A percentile compares a stretch with the other conserved stretches of the same genome.
These are phyloP conservation scores for Trichosporon asahii DNA, from an alignment of 1,284 basidiomycete species.

Conservation along the genomic window DNA sequence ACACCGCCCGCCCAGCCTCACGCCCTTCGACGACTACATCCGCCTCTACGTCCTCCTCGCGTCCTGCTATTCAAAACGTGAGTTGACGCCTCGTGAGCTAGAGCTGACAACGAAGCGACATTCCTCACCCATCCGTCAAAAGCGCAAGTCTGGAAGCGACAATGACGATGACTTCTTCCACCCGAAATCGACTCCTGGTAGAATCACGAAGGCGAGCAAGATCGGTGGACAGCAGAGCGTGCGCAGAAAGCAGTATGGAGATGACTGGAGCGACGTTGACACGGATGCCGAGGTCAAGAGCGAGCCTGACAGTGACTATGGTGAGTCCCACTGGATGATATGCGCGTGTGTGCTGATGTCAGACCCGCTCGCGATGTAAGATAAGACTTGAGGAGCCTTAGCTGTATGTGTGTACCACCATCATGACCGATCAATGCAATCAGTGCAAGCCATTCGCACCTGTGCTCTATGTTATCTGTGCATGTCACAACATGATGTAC, in stretches of 20 bases:
- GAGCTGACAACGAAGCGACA: not conserved
- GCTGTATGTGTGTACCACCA: constrained; percentile 7
- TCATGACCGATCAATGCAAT: not conserved
- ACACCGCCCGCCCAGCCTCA: not conserved
- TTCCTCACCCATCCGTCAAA: not conserved
- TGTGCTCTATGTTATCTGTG: constrained; percentile 4
- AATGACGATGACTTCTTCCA: not conserved
- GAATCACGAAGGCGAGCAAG: not conserved
- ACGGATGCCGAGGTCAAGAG: constrained; percentile 15
- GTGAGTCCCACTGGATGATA: not conserved
- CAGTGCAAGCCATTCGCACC: not conserved
- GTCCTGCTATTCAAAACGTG: not conserved
- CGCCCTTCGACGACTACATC: not conserved
- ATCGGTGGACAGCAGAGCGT: not conserved
- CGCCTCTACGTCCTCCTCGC: not conserved
- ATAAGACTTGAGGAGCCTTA: too few relatives aligned
- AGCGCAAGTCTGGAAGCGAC: constrained; percentile 5
- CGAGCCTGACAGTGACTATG: constrained; percentile 17
- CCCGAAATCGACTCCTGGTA: not conserved
- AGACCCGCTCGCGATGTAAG: constrained; percentile 17
- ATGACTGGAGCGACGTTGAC: not conserved
- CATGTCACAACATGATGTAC: constrained; percentile 6
- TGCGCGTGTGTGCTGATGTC: constrained; percentile 2
- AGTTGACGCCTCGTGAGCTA: too few relatives aligned
- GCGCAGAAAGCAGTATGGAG: not conserved